Percentiles rank a stretch among this genome's conserved stretches.
Conservation (phyloP, 2,329 filamentous ascomycete species). For the Aciculosporium take region DNA sequence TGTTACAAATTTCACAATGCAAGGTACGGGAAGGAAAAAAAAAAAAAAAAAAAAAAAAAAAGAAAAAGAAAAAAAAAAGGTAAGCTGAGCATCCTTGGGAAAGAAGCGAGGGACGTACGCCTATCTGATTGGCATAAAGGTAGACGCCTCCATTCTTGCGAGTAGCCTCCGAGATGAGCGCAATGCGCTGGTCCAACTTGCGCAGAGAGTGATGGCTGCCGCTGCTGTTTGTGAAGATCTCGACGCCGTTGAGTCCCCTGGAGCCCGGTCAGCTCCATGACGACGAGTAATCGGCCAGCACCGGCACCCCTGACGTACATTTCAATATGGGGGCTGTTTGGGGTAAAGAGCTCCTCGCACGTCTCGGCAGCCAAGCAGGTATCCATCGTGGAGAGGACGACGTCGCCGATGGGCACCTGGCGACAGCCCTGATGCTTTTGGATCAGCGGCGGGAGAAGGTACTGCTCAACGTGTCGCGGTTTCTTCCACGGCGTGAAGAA, state of each 20-base stretch:
- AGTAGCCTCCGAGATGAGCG: slow-evolving; percentile 4
- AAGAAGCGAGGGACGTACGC: not conserved
- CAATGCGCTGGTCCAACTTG: slow-evolving; percentile 5
- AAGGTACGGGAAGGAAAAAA: too few species aligned
- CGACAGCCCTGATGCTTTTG: slow-evolving; percentile 18
- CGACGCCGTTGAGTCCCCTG: slow-evolving; percentile 5
- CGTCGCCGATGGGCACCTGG: slow-evolving; percentile 25
- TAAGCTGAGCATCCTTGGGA: too few species aligned
- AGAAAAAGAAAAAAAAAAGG: too few species aligned
- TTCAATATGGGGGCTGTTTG: slow-evolving; percentile 13
- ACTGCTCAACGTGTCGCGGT: slow-evolving; percentile 18
- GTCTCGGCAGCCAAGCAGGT: slow-evolving; percentile 23
- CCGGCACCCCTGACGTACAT: not conserved
- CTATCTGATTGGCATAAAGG: slow-evolving; percentile 5
- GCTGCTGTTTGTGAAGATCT: slow-evolving; percentile 6
- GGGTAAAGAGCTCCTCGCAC: slow-evolving; percentile 4
- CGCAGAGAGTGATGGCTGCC: slow-evolving; percentile 4
- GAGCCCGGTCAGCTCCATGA: not conserved
- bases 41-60: too few species aligned
- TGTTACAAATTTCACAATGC: not conserved
- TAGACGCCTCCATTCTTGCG: slow-evolving; percentile 5
- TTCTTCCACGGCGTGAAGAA: slow-evolving; percentile 25
- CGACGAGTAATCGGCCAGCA: not conserved
- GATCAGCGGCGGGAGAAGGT: slow-evolving; percentile 19
- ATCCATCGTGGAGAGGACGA: slow-evolving; percentile 21